These are phyloP conservation scores for Coemansia sp. DNA, from an alignment of 192 early-diverging fungal species.

Conservation along the genomic window DNA sequence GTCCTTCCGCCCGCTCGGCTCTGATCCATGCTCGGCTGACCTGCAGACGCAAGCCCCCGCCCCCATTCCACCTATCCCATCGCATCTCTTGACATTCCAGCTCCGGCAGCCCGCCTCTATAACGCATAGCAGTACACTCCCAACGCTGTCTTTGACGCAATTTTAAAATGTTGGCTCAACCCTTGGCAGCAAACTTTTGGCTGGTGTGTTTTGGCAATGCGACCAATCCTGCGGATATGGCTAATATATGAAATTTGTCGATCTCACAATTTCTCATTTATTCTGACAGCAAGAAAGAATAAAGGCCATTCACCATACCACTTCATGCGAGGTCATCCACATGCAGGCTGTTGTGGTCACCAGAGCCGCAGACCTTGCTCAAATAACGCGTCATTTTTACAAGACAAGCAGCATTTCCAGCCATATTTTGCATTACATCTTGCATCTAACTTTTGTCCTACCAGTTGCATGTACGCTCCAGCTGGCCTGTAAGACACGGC, in stretches of 20 bases:
- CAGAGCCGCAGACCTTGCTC: too few species aligned
- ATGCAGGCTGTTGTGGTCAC: not conserved
- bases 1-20: constrained; percentile 6
- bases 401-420: too few species aligned
- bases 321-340: not conserved
- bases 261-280: constrained; percentile 1
- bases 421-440: too few species aligned
- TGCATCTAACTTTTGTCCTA: too few species aligned
- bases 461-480: too few species aligned
- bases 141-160: not conserved
- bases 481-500: too few species aligned
- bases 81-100: not conserved
- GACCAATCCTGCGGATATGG: not conserved
- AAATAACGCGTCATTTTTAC: too few species aligned
- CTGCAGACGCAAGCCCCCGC: constrained; percentile 19
- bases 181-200: not conserved
- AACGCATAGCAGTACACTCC: not conserved
- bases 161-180: not conserved
- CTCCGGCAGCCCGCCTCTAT: constrained; percentile 9
- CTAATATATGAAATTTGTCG: not conserved
- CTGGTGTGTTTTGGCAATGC: not conserved
- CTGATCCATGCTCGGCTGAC: constrained; percentile 22
- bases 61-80: constrained; percentile 6
- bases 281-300: not conserved
- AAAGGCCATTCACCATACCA: not conserved